Base-by-base conservation (phyloP, 257 asterid genomes). In the Salvia miltiorrhiza region DNA sequence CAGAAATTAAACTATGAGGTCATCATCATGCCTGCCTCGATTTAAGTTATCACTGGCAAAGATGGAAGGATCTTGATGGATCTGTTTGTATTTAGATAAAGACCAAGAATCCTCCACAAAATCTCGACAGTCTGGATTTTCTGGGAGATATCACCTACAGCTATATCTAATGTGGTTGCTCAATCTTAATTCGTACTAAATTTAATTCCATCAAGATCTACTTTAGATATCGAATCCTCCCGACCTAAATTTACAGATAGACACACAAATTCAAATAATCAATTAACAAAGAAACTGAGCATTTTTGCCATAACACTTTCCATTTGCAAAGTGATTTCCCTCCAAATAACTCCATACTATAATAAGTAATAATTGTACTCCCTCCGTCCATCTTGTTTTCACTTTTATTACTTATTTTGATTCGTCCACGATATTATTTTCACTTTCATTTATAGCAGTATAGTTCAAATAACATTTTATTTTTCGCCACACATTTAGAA, bases 111-210 rank as follows among this genome's bases (percentile, higher is more conserved):
- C 68, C 24, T 44, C 23, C 39, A 47, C 20, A 44, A 45, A 57
- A 72, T 63, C 48, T 72, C 2, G 17, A 72, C 76, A 64, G 50
- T 41, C 77, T 63, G 71, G 59, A 73, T 35, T 39, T 28, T 5
- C 48, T 43, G 58, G 44, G 66, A 44, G 24, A 43, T 7, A 4
- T 9, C 8, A 33, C 39, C 16, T 5, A 35, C 49, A 71, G 20
- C 37, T 26, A 26, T 1, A 41, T 63, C 69, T n/a, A 61, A 37
- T 49, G 41, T 26, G 6, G 63, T 50, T 59, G 32, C 2, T 71
- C 28, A 50, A 52, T 63, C 71, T 17, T 52, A 39, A 23, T 2
- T 7, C n/a, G n/a, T n/a, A 4, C 9, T 61, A 12, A 52, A 10
- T 30, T 19, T 32, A 37, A 47, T 71, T 26, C 23, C 61, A 32